These are phyloP conservation scores for Oleoguttula mirabilis DNA, from an alignment of 495 filamentous ascomycete genomes.

Conservation along the genomic window DNA sequence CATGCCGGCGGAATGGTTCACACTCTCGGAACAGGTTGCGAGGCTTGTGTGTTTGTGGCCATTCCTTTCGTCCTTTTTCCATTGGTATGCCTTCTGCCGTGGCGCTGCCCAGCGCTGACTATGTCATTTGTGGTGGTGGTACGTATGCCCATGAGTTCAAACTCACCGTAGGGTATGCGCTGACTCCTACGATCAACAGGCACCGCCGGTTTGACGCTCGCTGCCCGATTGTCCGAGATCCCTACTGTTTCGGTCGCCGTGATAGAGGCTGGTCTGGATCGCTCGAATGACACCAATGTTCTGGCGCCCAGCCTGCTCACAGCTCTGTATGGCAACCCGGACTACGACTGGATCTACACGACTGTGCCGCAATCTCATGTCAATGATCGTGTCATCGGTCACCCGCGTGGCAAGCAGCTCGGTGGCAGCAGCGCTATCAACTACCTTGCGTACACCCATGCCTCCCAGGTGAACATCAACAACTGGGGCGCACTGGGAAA, in stretches of 20 bases:
- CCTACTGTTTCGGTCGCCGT: slow-evolving; percentile 14
- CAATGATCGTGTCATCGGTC: slow-evolving; percentile 3
- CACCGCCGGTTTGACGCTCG: slow-evolving; percentile 18
- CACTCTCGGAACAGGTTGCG: no score
- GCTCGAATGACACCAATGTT: slow-evolving; percentile 7
- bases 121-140: slow-evolving; percentile 3
- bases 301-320: slow-evolving; percentile 2
- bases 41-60: no score
- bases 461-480: slow-evolving; percentile 13
- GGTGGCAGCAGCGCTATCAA: slow-evolving; percentile 20
- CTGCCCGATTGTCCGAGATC: slow-evolving; percentile 15
- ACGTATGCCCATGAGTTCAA: no score
- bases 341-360: slow-evolving; percentile 20
- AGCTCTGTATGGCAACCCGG: slow-evolving; percentile 10
- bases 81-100: slow-evolving; percentile 5
- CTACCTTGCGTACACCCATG: slow-evolving; percentile 15
- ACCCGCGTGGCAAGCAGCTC: slow-evolving; percentile 23
- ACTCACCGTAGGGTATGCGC: no score
- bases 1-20: no score
- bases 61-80: no score
- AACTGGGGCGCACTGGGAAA: slow-evolving; percentile 19
- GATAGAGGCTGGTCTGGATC: slow-evolving; percentile 17
- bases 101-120: neutral
- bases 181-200: slow-evolving; percentile 7
- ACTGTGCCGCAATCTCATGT: slow-evolving; percentile 13